Evolutionary conservation across 2,329 filamentous ascomycete genomes (phyloP), one percentile per base, ranked within the genome.

Genomic region (Neofusicoccum parvum): DNA sequence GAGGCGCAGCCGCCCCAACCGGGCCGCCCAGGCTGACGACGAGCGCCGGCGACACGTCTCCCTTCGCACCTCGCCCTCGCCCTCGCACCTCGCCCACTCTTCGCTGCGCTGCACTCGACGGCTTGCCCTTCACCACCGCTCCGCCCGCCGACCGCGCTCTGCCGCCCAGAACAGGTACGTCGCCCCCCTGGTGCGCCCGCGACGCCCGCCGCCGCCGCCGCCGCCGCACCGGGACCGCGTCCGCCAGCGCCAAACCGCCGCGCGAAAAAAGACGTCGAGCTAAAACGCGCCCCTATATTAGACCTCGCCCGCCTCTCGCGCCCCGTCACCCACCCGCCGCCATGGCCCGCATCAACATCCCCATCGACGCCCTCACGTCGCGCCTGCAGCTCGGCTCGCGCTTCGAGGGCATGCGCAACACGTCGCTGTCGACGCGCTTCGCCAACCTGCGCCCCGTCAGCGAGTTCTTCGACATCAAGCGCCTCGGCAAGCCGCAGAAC

Each of bases 401-500:
- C 76, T 94, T 98, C 82, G 88, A 92, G 72, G 88, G 89, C 76
- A 85, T 97, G 69, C 90, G 92, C 76, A 88, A 88, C 67, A 92
- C 93, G 71, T 91, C 92, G 39, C 78, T 98, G 67, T 87, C 87
- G 67, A 87, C 89, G 70, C 90, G 95, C 70, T 98, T 98, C 80
- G 89, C 94, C 79, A 98, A 97, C 81, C 86, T 99, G 75, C 91
- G 90, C 67, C 94, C 95, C 68, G 80, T 98, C 72, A 89, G 90
- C 78, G 95, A 99, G 81, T 99, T 99, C 82, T 86, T 97, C 79
- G 94, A 98, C 80, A 80, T 98, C 82, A 97, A 97, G 88, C 92
- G 94, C 72, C 74, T 99, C 65, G 96, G 92, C 70, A 99, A 98
- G 83, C 95, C 95, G 34, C 87, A 87, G 76, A 96, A 96, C 83